These are phyloP conservation scores for Aspergillus sp. DNA, from an alignment of 2,329 filamentous ascomycete genomes.

Conservation along the genomic window DNA sequence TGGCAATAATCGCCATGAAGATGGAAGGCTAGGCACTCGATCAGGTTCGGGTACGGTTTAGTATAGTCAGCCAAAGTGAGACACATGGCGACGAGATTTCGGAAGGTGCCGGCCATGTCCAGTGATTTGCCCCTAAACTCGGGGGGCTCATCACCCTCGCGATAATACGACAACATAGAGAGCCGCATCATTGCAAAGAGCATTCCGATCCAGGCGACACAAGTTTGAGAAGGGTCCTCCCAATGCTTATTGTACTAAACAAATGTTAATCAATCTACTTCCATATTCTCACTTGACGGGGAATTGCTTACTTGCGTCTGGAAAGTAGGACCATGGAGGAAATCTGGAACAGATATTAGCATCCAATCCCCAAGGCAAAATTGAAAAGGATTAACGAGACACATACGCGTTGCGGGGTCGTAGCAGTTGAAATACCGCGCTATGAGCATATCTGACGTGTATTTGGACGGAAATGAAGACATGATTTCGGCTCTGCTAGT, in stretches of 20 bases:
- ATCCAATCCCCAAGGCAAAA: not conserved
- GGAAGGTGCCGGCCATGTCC: conserved; percentile 46
- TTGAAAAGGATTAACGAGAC: not conserved
- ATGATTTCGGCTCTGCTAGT: conserved; percentile 76
- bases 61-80: conserved; percentile 64
- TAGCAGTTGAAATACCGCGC: conserved; percentile 87
- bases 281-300: not conserved
- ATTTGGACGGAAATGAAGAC: conserved; percentile 74
- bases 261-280: conserved; percentile 6
- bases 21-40: conserved; percentile 63
- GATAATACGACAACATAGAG: conserved; percentile 61
- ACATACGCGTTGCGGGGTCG: conserved; percentile 61
- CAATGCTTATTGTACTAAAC: conserved; percentile 62
- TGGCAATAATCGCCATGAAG: conserved; percentile 62
- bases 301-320: conserved; percentile 61
- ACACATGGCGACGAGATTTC: conserved; percentile 62
- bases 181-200: conserved; percentile 65
- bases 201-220: conserved; percentile 62
- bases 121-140: conserved; percentile 60
- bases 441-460: conserved; percentile 79
- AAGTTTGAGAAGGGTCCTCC: conserved; percentile 57
- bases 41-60: conserved; percentile 58
- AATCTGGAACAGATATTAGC: conserved; percentile 44
- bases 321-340: conserved; percentile 83
- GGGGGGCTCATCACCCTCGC: conserved; percentile 62